Evolutionary conservation across 176 grass and related monocot species (phyloP), one percentile per base, ranked within the genome.

Genomic region (Oryza meyeriana): DNA sequence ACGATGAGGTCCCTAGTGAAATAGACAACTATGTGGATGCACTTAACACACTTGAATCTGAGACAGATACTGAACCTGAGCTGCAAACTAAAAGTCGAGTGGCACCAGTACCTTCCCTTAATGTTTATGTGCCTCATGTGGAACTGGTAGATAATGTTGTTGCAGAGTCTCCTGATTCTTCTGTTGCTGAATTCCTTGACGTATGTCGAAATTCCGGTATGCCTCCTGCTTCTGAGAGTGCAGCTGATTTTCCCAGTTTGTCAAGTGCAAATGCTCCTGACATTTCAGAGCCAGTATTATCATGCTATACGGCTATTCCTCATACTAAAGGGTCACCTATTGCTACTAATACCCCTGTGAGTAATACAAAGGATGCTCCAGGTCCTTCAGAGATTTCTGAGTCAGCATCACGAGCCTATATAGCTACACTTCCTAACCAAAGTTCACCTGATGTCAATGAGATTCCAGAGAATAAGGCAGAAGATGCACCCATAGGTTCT

Each of bases 11-110:
- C 41, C 71, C 81, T 73, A 86, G 91, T 90, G 96, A 95, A 84
- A 59, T 89, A 62, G 96, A 99, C 29, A 95, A 92, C 80, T 99
- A 95, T 77, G 73, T 95, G 77, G 96, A 99, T 90, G 96, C 96
- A 85, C 85, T 93, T 35, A 95, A 94, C 39, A 99, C 87, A 41
- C 76, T 95, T 75, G 96, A 99, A 83, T 95, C 93, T 32, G 96
- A 99, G 85, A 87, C 93, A 82, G 93, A 99, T 76, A 90, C 89
- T 39, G 96, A 99, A 83, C 20, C 41, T 67, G 96, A 90, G 40
- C 87, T 63, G 78, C 76, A 79, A 85, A 91, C 84, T 36, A 95
- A 98, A 81, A 83, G 61, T 57, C 88, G 66, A 79, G 78, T 89
- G 57, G 78, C 45, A 18, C 28, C 80, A 64, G 47, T 72, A 33